Evolutionary conservation across 2,329 filamentous ascomycete genomes (phyloP), one percentile per base, ranked within the genome.

Genomic region (Aureobasidium vineae): DNA sequence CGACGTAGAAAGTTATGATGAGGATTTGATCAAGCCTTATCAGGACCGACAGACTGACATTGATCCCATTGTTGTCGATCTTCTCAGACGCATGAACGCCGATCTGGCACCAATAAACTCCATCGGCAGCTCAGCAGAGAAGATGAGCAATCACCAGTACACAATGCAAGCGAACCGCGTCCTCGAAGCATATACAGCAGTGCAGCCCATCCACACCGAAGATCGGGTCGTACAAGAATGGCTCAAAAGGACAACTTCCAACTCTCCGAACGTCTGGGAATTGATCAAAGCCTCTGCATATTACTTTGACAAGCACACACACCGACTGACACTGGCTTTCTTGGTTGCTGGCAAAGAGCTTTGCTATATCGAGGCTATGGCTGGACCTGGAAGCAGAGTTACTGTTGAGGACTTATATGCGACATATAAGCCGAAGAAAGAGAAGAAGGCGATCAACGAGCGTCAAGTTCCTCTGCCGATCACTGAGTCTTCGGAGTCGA

Each of bases 231-330:
- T 70, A 0, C 31, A 67, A 3, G 70, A 71, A 65, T 74, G 69
- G 71, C 26, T 63, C 40, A 70, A 60, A n/a, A 63, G 26, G 60
- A 73, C 52, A 41, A 65, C 49, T 31, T 59, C 70, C 13, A 70
- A 66, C 11, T 68, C 52, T 63, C 53, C 66, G 1, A 71, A 75
- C 23, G 26, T 69, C 0, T 85, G 83, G 83, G 76, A 80, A 0
- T 67, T 77, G 0, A 70, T 84, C 6, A 80, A 78, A 53, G 82
- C 82, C 1, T 83, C 81, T 0, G 72, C 77, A 0, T 64, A 81
- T 2, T 79, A 79, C 36, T 70, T 69, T 5, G 67, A 59, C 0
- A 74, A 74, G 21, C 70, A 72, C 5, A 68, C 68, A 3, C 70
- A 70, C 16, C 38, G 43, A 2, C 65, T 69, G 6, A 69, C 69